A percentile compares a stretch with the other conserved stretches of the same genome.
These are phyloP conservation scores for Coniella vitis DNA, from an alignment of 2,329 filamentous ascomycete species.

Conservation along the genomic window DNA sequence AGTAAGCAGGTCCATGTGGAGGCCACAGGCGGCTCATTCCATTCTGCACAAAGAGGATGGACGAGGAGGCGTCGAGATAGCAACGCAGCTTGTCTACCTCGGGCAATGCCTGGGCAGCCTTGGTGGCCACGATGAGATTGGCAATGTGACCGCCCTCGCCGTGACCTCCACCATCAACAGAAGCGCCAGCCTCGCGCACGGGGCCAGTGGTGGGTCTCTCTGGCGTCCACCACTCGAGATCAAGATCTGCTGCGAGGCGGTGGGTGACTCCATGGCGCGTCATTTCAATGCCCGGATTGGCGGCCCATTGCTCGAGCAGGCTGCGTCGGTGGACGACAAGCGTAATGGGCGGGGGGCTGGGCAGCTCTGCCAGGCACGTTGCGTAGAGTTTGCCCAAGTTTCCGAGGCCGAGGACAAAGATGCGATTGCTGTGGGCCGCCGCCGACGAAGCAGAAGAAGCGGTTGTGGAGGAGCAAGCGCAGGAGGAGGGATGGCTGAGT, in stretches of 20 bases:
- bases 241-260: slow-evolving; percentile 31
- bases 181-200: slow-evolving; percentile 30
- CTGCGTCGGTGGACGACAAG: slow-evolving; percentile 64
- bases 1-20: slow-evolving; percentile 40
- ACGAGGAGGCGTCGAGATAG: slow-evolving; percentile 58
- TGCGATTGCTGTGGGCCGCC: slow-evolving; percentile 32
- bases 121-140: slow-evolving; percentile 73
- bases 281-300: slow-evolving; percentile 38
- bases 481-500: too few species aligned
- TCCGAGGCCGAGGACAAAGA: slow-evolving; percentile 74
- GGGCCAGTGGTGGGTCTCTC: slow-evolving; percentile 29
- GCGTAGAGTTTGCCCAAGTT: slow-evolving; percentile 78
- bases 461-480: too few species aligned
- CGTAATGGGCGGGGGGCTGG: slow-evolving; percentile 63
- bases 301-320: slow-evolving; percentile 42
- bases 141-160: slow-evolving; percentile 41
- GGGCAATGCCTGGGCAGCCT: slow-evolving; percentile 60
- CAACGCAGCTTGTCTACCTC: slow-evolving; percentile 52
- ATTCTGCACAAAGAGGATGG: slow-evolving; percentile 80
- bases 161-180: too few species aligned
- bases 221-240: slow-evolving; percentile 51
- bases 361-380: slow-evolving; percentile 56
- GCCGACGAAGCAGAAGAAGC: too few species aligned
- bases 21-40: slow-evolving; percentile 68
- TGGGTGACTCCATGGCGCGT: slow-evolving; percentile 27